Conservation (phyloP, 768 basidiomycete genomes). For the Boletus reticuloceps region DNA sequence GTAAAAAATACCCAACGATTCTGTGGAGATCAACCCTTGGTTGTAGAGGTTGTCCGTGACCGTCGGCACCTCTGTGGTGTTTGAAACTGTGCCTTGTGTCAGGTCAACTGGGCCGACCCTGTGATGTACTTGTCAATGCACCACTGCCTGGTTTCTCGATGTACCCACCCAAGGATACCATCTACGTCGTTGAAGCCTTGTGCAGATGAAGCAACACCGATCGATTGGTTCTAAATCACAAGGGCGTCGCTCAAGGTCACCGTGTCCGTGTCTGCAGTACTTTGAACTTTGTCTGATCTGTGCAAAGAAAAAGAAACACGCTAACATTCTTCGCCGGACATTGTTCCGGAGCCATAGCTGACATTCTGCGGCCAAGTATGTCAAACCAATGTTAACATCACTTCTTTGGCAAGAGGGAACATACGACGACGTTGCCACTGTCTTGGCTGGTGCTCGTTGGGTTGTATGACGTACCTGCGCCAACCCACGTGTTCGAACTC, state of each 20-base stretch:
- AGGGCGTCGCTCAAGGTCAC: slow-evolving; percentile 41
- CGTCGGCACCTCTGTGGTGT: slow-evolving; percentile 43
- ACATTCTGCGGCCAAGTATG: slow-evolving; percentile 36
- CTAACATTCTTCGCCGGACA: slow-evolving; percentile 52
- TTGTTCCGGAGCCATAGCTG: slow-evolving; percentile 52
- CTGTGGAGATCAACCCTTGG: slow-evolving; percentile 43
- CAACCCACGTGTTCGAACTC: slow-evolving; percentile 57
- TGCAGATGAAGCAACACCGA: slow-evolving; percentile 44
- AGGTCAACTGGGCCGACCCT: slow-evolving; percentile 53
- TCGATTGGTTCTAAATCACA: slow-evolving; percentile 45
- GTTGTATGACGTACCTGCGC: slow-evolving; percentile 46
- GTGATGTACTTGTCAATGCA: not conserved
- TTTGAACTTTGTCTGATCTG: not conserved
- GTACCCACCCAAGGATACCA: slow-evolving; percentile 47
- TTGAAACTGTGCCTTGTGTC: slow-evolving; percentile 42
- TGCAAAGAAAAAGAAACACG: not conserved
- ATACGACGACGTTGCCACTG: slow-evolving; percentile 38
- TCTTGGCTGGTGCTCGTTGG: slow-evolving; percentile 44
- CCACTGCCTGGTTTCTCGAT: not conserved
- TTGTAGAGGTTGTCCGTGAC: slow-evolving; percentile 53
- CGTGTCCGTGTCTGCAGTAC: slow-evolving; percentile 41
- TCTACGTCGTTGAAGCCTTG: slow-evolving; percentile 47
- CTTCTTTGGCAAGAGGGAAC: slow-evolving; percentile 6
- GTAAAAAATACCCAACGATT: slow-evolving; percentile 53
- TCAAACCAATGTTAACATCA: not conserved